Evolutionary conservation across 306 rosid species (phyloP), one percentile per base, ranked within the genome.

Genomic region (Arachis hypogaea): DNA sequence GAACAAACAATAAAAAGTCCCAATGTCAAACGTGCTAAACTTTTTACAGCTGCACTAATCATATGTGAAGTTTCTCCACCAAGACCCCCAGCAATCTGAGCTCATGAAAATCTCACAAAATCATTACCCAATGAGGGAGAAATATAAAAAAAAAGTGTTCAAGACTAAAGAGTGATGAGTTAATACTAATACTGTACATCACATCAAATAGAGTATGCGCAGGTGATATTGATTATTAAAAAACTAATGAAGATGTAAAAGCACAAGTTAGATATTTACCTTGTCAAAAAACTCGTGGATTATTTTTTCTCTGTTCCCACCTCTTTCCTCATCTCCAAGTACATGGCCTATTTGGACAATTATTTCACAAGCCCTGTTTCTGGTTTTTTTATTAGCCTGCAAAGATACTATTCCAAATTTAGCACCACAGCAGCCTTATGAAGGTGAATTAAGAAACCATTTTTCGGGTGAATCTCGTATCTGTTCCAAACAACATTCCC

Each of bases 11-110:
- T 14, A 14, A 14, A 14, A 14, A 14, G 14, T 14, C 14, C 14
- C 14, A 14, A 91, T 16, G 92, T 95, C 93, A 91, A 84, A 47
- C 98, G 97, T 80, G 98, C 98, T 83, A 94, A 83, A 55, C 96
- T 97, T 79, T 88, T 94, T 78, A 83, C 85, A n/a, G 97, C 85
- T 44, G 97, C 96, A 79, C 97, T 91, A 66, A 91, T 90, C 94
- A 91, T 91, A 74, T 86, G 96, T n/a, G 97, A 93, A 75, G 93
- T 86, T 82, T 85, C 87, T 9, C 98, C 94, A 63, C 81, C 88
- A 41, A 94, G 83, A 61, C 89, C 86, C 11, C 90, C 87, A 3
- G 96, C 97, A 64, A 94, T 89, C 98, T 94, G 77, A 46, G 69
- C 66, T 69, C 80, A 82, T 2, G 12, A 68, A 9, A 58, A 44